Evolutionary conservation across 352 stramenopile species (phyloP).

Genomic region (Phytophthora citricola): DNA sequence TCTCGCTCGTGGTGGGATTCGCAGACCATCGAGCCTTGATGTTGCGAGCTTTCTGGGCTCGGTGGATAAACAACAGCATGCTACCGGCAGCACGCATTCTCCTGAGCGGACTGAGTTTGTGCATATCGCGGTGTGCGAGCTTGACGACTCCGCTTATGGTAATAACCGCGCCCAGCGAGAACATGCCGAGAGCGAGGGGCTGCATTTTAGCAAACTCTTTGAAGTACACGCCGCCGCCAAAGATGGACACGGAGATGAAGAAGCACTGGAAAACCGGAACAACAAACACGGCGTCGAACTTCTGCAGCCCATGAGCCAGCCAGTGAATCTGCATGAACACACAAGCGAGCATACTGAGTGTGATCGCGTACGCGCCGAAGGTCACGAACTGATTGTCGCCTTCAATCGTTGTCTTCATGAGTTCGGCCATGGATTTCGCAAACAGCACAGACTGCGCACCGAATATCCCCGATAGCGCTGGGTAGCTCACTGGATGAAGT

Average conservation of each 20-base stretch:
- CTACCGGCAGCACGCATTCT: conserved; percentile 58
- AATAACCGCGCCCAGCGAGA: conserved; percentile 71
- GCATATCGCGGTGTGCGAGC: conserved; percentile 74
- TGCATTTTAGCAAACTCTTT: conserved; percentile 78
- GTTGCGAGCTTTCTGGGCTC: conserved; percentile 59
- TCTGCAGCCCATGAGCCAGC: conserved; percentile 82
- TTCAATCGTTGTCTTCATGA: conserved; percentile 82
- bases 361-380: conserved; percentile 81
- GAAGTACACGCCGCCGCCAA: conserved; percentile 91
- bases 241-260: conserved; percentile 92
- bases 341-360: conserved; percentile 78
- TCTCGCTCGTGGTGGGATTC: conserved; percentile 5
- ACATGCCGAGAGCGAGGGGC: conserved; percentile 63
- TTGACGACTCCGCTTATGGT: conserved; percentile 79
- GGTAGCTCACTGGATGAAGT: conserved; percentile 75
- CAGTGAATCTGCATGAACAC: conserved; percentile 91
- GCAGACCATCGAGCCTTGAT: conserved; percentile 53
- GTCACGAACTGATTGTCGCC: conserved; percentile 78
- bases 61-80: conserved; percentile 76
- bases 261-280: conserved; percentile 90
- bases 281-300: conserved; percentile 89
- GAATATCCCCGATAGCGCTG: conserved; percentile 76
- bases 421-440: conserved; percentile 82
- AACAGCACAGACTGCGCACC: conserved; percentile 85
- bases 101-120: conserved; percentile 49